Percentiles rank a stretch among this genome's conserved stretches.
These are phyloP conservation scores for Pisolithus thermaeus DNA, from an alignment of 1,284 basidiomycete species.

Conservation along the genomic window DNA sequence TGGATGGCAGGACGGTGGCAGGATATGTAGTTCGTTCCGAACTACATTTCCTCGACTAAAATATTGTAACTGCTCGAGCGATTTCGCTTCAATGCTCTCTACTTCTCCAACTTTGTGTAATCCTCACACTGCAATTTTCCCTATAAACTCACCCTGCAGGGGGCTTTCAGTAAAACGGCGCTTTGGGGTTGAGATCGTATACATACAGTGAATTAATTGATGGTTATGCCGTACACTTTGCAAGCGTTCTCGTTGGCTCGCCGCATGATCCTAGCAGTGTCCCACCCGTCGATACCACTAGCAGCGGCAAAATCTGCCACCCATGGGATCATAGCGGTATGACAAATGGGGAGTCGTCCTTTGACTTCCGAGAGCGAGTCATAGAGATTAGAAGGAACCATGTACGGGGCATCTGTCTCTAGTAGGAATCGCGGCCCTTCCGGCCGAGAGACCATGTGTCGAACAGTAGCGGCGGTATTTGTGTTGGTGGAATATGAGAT, in stretches of 20 bases:
- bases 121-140: no score
- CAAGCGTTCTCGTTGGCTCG: constrained; percentile 63
- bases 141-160: no score
- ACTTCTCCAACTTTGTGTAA: no score
- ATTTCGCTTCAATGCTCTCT: no score
- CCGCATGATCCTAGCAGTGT: constrained; percentile 50
- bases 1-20: no score
- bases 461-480: constrained; percentile 59
- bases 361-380: constrained; percentile 46
- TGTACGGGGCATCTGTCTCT: constrained; percentile 81
- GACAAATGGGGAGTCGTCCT: constrained; percentile 61
- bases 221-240: constrained; percentile 51
- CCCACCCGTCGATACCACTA: constrained; percentile 47
- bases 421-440: constrained; percentile 37
- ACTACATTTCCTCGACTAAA: no score
- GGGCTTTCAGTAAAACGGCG: neutral
- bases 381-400: constrained; percentile 74
- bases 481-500: constrained; percentile 69
- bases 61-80: no score
- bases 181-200: no score
- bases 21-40: no score
- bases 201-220: neutral
- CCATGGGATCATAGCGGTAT: constrained; percentile 80
- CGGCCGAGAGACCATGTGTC: constrained; percentile 36
- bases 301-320: constrained; percentile 67